Evolutionary conservation across 176 grass and related monocot species (phyloP).

Genomic region (Tuctoria greenei): DNA sequence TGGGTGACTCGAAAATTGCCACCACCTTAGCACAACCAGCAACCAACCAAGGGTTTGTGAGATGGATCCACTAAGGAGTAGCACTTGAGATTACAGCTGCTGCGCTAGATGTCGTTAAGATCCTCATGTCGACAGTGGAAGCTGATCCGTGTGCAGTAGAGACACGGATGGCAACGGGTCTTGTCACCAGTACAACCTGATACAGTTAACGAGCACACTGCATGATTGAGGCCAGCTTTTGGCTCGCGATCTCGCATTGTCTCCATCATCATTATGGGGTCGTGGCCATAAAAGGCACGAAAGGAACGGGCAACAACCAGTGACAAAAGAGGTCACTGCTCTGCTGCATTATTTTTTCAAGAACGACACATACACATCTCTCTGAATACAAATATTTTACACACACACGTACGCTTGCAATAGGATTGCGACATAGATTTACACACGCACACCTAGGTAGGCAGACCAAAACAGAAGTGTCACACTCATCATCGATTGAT

Average conservation of each 20-base stretch:
- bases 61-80: too few species aligned
- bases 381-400: not conserved
- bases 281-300: not conserved
- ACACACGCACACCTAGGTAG: not conserved
- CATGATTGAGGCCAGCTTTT: slow-evolving; percentile 17
- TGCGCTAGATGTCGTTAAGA: slow-evolving; percentile 1
- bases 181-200: slow-evolving; percentile 14
- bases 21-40: too few species aligned
- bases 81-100: too few species aligned
- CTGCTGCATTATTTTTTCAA: slow-evolving; percentile 13
- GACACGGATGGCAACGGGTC: not conserved
- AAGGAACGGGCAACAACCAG: not conserved
- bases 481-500: not conserved
- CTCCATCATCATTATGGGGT: slow-evolving; percentile 1
- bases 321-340: not conserved
- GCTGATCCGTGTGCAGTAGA: not conserved
- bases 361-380: not conserved
- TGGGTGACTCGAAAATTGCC: too few species aligned
- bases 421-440: not conserved
- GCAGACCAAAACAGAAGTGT: not conserved
- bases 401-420: not conserved
- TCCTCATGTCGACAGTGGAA: not conserved
- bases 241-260: slow-evolving; percentile 17
- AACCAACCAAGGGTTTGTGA: too few species aligned
- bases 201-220: slow-evolving; percentile 1